Evolutionary conservation across 305 asterid genomes (phyloP), one percentile per base, ranked within the genome.

Genomic region (Solanum hybrid): DNA sequence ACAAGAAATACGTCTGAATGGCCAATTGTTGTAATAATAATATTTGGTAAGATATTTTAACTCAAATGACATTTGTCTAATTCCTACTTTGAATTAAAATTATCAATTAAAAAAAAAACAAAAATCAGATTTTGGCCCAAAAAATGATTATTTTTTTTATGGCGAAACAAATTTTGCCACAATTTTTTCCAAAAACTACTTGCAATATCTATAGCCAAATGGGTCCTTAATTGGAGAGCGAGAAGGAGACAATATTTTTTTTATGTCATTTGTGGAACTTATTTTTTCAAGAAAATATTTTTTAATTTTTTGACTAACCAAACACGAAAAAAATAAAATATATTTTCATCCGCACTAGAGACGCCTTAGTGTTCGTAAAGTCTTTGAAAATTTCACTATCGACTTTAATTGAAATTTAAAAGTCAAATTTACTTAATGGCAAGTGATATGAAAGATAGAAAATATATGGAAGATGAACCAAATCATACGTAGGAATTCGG

Each of bases 221-320:
- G 26, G 72, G 72, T 60, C 26, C 71, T 60, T 42, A 42, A 42
- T 45, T 4, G 72, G 26, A 64, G 72, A 22, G 72, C 2, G 13
- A 8, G 13, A 9, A n/a, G 14, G 6, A 66, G 13, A 66, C 13
- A 4, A n/a, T 60, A 7, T 7, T 60, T 60, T 19, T n/a, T 66
- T 9, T 9, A 9, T 4, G 13, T 56, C 10, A 56, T n/a, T n/a
- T 2, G 27, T 4, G 14, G 10, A n/a, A 4, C 3, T 69, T 24
- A 0, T 66, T 69, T 66, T 66, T 66, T n/a, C 1, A 24, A 66
- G 2, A 66, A 9, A 4, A 4, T 64, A 8, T 64, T 64, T 22
- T 22, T 64, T 0, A 2, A 4, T 4, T 24, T 24, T 10, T 24
- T 10, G 4, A 69, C 7, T 0, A 69, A 69, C 0, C 3, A 69